Conservation (phyloP, 768 basidiomycete genomes). For the Hygrocybe coccinea region DNA sequence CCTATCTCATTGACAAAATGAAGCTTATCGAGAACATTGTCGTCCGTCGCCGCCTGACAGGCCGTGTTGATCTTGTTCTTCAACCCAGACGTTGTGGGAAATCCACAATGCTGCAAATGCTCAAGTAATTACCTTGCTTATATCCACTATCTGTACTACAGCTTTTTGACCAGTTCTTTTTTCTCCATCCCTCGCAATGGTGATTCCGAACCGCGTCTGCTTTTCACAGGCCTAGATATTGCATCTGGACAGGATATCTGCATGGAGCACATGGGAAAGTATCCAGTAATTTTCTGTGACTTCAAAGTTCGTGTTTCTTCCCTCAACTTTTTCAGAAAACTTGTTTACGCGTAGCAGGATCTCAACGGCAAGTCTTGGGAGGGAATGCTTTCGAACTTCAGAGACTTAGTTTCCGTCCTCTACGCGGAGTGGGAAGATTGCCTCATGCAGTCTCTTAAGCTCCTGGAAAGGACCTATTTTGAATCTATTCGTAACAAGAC, state of each 20-base stretch:
- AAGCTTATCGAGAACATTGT: conserved; percentile 15
- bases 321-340: conserved; percentile 12
- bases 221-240: conserved; percentile 14
- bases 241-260: conserved; percentile 11
- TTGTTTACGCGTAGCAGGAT: conserved; percentile 13
- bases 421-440: conserved; percentile 10
- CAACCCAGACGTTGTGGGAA: conserved; percentile 14
- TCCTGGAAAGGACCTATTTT: conserved; percentile 7
- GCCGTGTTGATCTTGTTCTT: conserved; percentile 15
- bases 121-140: conserved; percentile 11
- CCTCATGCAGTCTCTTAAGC: conserved; percentile 11
- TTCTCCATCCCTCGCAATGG: conserved; percentile 11
- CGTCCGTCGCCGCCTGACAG: conserved; percentile 4
- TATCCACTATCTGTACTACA: conserved; percentile 12
- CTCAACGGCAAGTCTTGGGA: conserved; percentile 10
- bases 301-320: conserved; percentile 12
- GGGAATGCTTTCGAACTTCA: conserved; percentile 10
- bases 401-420: conserved; percentile 7
- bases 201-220: conserved; percentile 9
- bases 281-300: conserved; percentile 13
- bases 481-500: conserved; percentile 12
- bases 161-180: conserved; percentile 13
- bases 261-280: conserved; percentile 14
- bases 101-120: conserved; percentile 14
- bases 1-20: conserved; percentile 15